Base-by-base conservation (phyloP, 2,329 filamentous ascomycete species). In the Alternaria viburni region DNA sequence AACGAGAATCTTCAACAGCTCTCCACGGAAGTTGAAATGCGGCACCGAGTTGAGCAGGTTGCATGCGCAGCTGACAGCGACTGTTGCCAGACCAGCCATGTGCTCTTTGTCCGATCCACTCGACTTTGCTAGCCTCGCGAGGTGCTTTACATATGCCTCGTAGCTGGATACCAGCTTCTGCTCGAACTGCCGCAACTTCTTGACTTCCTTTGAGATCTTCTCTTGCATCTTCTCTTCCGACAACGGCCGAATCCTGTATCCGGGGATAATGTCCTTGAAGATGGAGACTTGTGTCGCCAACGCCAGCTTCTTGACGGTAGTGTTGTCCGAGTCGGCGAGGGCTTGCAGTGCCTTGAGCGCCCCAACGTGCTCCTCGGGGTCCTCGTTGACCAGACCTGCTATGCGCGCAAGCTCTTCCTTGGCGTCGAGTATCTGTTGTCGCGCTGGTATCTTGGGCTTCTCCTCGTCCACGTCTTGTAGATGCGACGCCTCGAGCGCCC, bases 201-300 rank as follows among this genome's bases (percentile, higher is more conserved):
- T 89, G 32, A 98, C 93, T 26, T 98, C 96, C 78, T 97, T 97
- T 6, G 94, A 97, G 2, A 98, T 83, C 79, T 96, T 96, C 67
- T 90, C 90, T 61, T 87, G 87, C 75, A 90, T 86, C 47, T 90
- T 89, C 30, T 93, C 91, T 64, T 96, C 93, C 1, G 87, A 85
- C 5, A 93, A 83, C 1, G 93, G 91, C 17, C 96, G 90, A 83
- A 99, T 98, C 64, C 96, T 88, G 79, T 99, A 99, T 21, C 96
- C 96, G 0, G 96, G 96, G 62, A 99, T 98, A 50, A 97, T 88
- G 80, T 98, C 96, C 79, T 95, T 97, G 85, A 95, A 99, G 12
- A 98, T 89, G 0, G 94, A 88, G 77, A 96, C 86, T 80, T 97
- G 94, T 21, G 96, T 93, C 51, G 90, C 92, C 67, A 99, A 83